phyloP scores from a whole-genome alignment of 768 basidiomycete genomes.

The Kwoniella heveanensis region DNA sequence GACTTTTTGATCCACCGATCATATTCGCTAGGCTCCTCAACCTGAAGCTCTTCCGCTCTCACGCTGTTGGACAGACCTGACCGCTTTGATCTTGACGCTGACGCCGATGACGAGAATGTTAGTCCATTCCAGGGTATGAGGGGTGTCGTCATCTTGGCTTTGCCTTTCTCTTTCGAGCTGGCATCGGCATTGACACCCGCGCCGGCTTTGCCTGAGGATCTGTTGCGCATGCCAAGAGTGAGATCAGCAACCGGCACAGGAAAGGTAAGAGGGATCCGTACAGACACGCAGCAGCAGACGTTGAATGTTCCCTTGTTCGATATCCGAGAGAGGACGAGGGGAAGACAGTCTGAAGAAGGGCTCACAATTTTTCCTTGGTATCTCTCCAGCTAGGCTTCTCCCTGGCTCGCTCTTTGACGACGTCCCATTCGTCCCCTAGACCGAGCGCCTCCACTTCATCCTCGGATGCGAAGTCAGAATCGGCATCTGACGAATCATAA shows the following conservation, averaged over 20 bases:
- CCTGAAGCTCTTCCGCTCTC: slow-evolving; percentile 9
- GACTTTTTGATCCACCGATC: slow-evolving; percentile 47
- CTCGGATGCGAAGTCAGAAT: slow-evolving; percentile 33
- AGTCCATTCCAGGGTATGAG: slow-evolving; percentile 6
- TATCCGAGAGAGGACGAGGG: too few species aligned
- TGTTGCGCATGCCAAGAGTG: neutral
- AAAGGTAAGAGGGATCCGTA: too few species aligned
- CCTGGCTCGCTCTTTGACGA: slow-evolving; percentile 1
- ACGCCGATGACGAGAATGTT: neutral
- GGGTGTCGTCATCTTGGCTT: slow-evolving; percentile 3
- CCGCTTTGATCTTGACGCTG: neutral
- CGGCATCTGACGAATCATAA: slow-evolving; percentile 23
- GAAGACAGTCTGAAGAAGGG: neutral
- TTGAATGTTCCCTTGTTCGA: too few species aligned
- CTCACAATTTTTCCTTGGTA: slow-evolving; percentile 6
- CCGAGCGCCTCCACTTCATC: slow-evolving; percentile 34
- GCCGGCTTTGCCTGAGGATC: neutral
- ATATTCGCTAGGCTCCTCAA: slow-evolving; percentile 37
- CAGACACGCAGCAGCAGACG: too few species aligned
- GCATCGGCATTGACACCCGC: neutral
- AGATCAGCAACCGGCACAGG: too few species aligned
- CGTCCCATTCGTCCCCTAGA: slow-evolving; percentile 21
- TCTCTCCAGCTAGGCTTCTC: slow-evolving; percentile 10
- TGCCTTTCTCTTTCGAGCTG: slow-evolving; percentile 16
- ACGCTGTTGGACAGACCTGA: neutral